Base-by-base conservation (phyloP, 164 flowering plant genomes). In the Macadamia tetraphylla region DNA sequence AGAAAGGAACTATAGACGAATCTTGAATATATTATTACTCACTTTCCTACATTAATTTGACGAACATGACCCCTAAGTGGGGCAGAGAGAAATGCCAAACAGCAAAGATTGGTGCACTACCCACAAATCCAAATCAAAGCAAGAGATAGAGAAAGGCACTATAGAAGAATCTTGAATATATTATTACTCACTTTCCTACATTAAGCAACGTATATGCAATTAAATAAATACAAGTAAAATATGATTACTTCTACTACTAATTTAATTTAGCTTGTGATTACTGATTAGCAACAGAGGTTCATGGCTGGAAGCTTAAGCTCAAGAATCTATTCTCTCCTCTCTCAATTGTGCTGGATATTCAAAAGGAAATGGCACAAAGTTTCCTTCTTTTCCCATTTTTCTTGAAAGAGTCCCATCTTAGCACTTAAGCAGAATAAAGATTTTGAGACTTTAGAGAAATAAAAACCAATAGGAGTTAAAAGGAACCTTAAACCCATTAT, bases 331-430 rank as follows among this genome's bases (percentile, higher is more conserved):
- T 53, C 57, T 14, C 58, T 40, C 35, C 49, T 14, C 49, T 62
- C 23, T 23, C 23, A 23, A 23, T 42, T 15, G 18, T 4, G 30
- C 60, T 14, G 14, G 29, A 43, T 40, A 14, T 62, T 42, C 57
- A 52, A 32, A 55, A 65, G 10, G 29, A 35, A 65, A 52, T 35
- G 59, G 60, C 60, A 52, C 46, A 46, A 18, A 46, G 66, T 63
- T 46, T 35, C 40, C 40, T 35, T 5, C 40, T 35, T 23, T 23
- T 23, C 23, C 23, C 23, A 23, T 23, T 23, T 23, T 23, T 23
- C 23, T 23, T 23, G 23, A 35, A 35, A 0, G 40, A 35, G 40
- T 35, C 40, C 40, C 5, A 35, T 35, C 40, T 35, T 35, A 35
- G 40, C 40, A 35, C 40, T 35, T 35, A 35, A 23, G 3, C 40